phyloP scores from a whole-genome alignment of 495 filamentous ascomycete genomes.

The Lindgomyces ingoldianus region DNA sequence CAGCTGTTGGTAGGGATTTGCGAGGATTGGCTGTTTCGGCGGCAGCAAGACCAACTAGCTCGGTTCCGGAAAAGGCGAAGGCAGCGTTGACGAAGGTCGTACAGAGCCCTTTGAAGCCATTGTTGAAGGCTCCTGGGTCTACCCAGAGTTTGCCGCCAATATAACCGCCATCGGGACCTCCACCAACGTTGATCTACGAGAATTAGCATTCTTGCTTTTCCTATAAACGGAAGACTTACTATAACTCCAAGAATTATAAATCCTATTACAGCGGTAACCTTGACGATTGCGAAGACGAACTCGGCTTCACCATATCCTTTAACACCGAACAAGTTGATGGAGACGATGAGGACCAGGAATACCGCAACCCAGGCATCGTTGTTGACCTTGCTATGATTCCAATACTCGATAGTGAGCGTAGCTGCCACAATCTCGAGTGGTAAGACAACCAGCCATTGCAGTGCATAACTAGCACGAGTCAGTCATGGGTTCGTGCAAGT shows the following conservation, averaged over 20 bases:
- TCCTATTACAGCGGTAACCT: slow-evolving; percentile 72
- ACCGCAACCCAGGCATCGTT: slow-evolving; percentile 78
- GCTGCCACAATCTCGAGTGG: slow-evolving; percentile 91
- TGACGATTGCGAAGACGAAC: slow-evolving; percentile 52
- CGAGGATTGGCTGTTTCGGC: slow-evolving; percentile 86
- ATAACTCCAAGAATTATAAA: slow-evolving; percentile 48
- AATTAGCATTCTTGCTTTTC: too few relatives aligned
- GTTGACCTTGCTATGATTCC: slow-evolving; percentile 62
- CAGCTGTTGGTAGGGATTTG: slow-evolving; percentile 80
- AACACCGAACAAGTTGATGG: slow-evolving; percentile 48
- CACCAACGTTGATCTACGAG: slow-evolving; percentile 58
- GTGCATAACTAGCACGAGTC: slow-evolving; percentile 63
- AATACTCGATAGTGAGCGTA: slow-evolving; percentile 84
- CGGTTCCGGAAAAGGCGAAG: slow-evolving; percentile 90
- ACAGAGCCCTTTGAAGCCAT: slow-evolving; percentile 94
- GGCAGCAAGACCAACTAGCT: slow-evolving; percentile 88
- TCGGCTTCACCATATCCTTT: slow-evolving; percentile 49
- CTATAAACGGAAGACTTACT: too few relatives aligned
- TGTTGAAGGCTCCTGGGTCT: slow-evolving; percentile 83
- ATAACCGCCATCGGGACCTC: slow-evolving; percentile 71
- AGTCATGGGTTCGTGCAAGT: slow-evolving; percentile 17
- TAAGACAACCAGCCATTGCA: slow-evolving; percentile 89
- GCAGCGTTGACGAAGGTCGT: slow-evolving; percentile 90
- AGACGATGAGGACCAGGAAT: slow-evolving; percentile 42
- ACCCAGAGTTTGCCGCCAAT: slow-evolving; percentile 83